These are phyloP conservation scores for Rheum nobile DNA, from an alignment of 148 eudicot genomes.

Conservation along the genomic window DNA sequence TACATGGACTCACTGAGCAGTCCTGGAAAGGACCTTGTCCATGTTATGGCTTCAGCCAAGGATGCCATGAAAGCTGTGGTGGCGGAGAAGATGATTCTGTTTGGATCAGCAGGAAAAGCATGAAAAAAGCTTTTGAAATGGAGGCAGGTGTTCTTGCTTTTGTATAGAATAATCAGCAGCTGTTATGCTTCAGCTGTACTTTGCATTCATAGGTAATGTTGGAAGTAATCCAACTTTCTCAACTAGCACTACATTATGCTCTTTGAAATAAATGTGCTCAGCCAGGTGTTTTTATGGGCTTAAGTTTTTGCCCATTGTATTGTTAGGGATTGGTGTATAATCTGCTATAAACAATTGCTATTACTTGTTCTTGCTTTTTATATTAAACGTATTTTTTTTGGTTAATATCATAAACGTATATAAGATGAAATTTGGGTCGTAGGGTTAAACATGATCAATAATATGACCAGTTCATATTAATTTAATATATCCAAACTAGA, in stretches of 20 bases:
- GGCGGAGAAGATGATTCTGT: conserved; percentile 83
- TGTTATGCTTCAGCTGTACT: not conserved
- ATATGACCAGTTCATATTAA: no score
- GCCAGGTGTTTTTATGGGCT: not conserved
- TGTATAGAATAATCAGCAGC: not conserved
- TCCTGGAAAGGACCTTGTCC: conserved; percentile 57
- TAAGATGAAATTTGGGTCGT: no score
- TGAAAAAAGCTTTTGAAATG: conserved; percentile 2
- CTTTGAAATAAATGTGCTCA: not conserved
- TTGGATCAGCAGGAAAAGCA: conserved; percentile 85
- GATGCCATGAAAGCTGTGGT: conserved; percentile 92
- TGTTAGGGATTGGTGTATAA: not conserved
- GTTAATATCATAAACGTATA: no score
- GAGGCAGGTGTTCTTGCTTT: not conserved
- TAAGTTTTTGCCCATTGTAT: not conserved
- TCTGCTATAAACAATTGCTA: not conserved
- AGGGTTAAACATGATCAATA: no score
- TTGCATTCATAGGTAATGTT: not conserved
- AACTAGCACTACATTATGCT: not conserved
- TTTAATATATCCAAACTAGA: no score
- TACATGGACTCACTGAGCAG: conserved; percentile 68
- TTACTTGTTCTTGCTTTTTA: no score
- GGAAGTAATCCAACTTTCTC: not conserved
- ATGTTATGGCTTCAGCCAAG: conserved; percentile 76
- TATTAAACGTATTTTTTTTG: no score